Base-by-base conservation (phyloP, 2,329 filamentous ascomycete genomes). In the Neonectria ditissima region DNA sequence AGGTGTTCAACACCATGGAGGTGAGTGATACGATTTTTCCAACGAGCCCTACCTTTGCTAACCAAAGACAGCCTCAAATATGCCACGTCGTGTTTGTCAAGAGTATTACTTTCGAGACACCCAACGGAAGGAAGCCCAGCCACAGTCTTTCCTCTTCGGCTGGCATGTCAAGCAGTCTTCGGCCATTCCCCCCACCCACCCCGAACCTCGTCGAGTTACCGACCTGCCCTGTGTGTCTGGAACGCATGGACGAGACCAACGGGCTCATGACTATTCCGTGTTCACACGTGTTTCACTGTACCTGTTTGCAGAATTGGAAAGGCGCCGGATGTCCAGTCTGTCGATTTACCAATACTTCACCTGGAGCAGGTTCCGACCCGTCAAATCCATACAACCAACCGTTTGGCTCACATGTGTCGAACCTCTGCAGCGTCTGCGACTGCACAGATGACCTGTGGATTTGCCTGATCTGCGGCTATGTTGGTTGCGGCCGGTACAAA, bases 171-270 rank as follows among this genome's bases (percentile, higher is more conserved):
- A 83, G 73, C 69, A 85, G 80, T 22, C 78, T 87, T 6, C 87
- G 86, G 63, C 88, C 88, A 0, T 88, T 89, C 55, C 87, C 87
- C 4, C 89, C 84, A 2, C 87, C 86, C 2, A 97, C 95, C 1
- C 92, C 94, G 1, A 91, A 92, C 53, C 84, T 98, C 1, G 86
- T 97, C 57, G 96, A 99, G 80, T 83, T 99, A 13, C 96, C 96
- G 2, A 98, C 96, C 1, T 99, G 96, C 69, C 94, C 96, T 0
- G 96, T 99, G 10, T 99, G 96, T 70, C 86, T 99, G 5, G 96
- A 99, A 78, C 91, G 95, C 51, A 99, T 99, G 96, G 96, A 99
- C 74, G 95, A 98, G 77, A 97, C 94, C 0, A 97, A 94, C 0
- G 96, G 96, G 0, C 84, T 99, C 2, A 88, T 99, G 75, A 99